phyloP scores from a whole-genome alignment of 805 yeast genomes.

The Zygotorulaspora chibaensis region DNA sequence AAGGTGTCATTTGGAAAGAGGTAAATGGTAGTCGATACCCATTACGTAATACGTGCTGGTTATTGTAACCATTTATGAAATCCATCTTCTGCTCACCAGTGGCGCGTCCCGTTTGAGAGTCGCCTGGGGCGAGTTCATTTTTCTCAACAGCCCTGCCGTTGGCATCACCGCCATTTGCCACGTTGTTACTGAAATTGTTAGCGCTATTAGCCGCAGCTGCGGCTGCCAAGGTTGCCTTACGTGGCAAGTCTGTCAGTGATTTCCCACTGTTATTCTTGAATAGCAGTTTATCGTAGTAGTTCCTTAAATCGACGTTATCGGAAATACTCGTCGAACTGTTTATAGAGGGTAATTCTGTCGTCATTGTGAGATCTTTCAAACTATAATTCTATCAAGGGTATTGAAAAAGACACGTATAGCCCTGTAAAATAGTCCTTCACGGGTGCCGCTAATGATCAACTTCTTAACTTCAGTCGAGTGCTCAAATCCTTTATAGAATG shows the following conservation, averaged over 20 bases:
- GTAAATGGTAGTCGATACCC: slow-evolving; percentile 10
- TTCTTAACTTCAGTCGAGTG: no score
- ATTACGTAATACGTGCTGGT: slow-evolving; percentile 3
- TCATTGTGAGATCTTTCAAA: slow-evolving; percentile 3
- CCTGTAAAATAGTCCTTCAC: no score
- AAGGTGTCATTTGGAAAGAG: slow-evolving; percentile 23
- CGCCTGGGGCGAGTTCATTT: slow-evolving; percentile 1
- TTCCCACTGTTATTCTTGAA: slow-evolving; percentile 34
- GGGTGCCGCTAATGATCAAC: no score
- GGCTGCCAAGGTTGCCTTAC: slow-evolving; percentile 16
- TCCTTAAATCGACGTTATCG: slow-evolving; percentile 32
- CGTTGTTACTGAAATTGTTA: slow-evolving; percentile 3
- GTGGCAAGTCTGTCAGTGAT: slow-evolving; percentile 32
- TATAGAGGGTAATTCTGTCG: slow-evolving; percentile 31
- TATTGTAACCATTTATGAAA: slow-evolving; percentile 28
- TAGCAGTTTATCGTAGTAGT: slow-evolving; percentile 33
- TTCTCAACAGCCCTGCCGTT: not conserved
- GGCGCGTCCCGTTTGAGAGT: not conserved
- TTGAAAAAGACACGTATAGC: no score
- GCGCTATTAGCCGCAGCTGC: slow-evolving; percentile 7
- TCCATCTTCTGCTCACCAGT: slow-evolving; percentile 16
- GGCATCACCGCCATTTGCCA: slow-evolving; percentile 5
- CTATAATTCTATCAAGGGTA: no score
- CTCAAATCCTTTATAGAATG: no score
- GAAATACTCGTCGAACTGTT: slow-evolving; percentile 35